Evolutionary conservation across 768 basidiomycete genomes (phyloP), one percentile per base, ranked within the genome.

Genomic region (Dacryopinax primogenitus): DNA sequence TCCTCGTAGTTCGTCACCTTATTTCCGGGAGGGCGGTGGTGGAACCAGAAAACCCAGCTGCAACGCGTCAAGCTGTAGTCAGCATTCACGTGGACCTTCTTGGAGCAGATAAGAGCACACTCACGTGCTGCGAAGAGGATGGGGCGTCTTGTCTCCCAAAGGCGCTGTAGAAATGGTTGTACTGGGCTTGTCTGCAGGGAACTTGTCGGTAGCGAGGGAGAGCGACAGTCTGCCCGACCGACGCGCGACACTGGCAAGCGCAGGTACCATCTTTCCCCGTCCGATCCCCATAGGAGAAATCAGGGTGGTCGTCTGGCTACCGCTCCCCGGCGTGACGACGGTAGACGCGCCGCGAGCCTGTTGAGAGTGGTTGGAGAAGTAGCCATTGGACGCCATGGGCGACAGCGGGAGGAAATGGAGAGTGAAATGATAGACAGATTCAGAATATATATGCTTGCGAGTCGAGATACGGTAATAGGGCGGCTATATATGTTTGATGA

Each of bases 1-100:
- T 95, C 92, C 71, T 96, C 93, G 72, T 97, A 96, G 72, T 84
- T 92, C 12, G 85, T 81, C 68, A 90, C 86, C 77, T 93, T 95
- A 67, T 88, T 91, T 15, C 91, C 92, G 16, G 91, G 90, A 1
- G 88, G 79, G 67, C 90, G 87, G 73, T 95, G 92, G 72, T 92
- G 88, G 77, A 91, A 93, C 87, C 88, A 93, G 73, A 92, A 92
- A 4, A 90, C 82, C 91, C 91, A 93, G 39, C 69, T 70, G 37
- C 16, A 32, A 34, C 12, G 21, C 11, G 51, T 58, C 51, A 58
- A 58, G 51, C 26, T 30, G 26, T 30, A 32, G 30, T 58, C 51
- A 58, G 51, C 12, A 58, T 28, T 30, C 30, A 44, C 9, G 21
- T 21, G 12, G 18, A 15, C 23, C 30, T 58, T 30, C 32, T 58